phyloP scores from a whole-genome alignment of 345 rosid genomes.

The Rhizophora mangle region DNA sequence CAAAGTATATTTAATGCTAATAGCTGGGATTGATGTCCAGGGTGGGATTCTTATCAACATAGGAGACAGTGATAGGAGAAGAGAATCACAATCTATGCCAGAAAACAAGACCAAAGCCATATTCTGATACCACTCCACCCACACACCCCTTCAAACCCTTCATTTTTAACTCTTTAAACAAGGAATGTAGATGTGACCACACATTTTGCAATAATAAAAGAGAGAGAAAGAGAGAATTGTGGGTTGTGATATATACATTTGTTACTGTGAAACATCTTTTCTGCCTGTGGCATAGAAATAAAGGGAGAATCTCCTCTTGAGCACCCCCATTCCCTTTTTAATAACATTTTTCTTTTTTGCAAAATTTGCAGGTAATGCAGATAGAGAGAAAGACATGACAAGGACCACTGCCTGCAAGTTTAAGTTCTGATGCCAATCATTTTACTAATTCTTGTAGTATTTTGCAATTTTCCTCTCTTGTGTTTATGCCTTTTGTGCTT shows the following conservation, averaged over 20 bases:
- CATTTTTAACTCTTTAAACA: conserved; percentile 23
- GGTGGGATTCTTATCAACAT: conserved; percentile 46
- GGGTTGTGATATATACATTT: not conserved
- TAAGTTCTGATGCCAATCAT: conserved; percentile 35
- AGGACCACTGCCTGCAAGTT: conserved; percentile 16
- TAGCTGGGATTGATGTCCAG: conserved; percentile 29
- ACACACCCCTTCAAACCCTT: conserved; percentile 23
- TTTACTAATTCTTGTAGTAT: conserved; percentile 6
- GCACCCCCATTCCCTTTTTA: conserved; percentile 29
- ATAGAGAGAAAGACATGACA: conserved; percentile 21
- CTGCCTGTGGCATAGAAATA: conserved; percentile 37
- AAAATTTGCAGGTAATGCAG: conserved; percentile 15
- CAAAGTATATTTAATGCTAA: not conserved
- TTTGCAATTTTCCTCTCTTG: conserved; percentile 15
- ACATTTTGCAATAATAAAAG: conserved; percentile 16
- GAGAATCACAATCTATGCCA: conserved; percentile 26
- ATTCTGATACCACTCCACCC: conserved; percentile 47
- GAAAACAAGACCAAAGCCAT: conserved; percentile 23
- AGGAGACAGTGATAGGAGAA: conserved; percentile 31
- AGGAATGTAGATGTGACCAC: conserved; percentile 42
- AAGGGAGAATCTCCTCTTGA: conserved; percentile 39
- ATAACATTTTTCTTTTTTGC: conserved; percentile 5
- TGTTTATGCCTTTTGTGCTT: conserved; percentile 19
- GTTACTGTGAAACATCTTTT: conserved; percentile 4
- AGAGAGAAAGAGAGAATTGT: not conserved